Base-by-base conservation (phyloP, 2,329 filamentous ascomycete species). In the Whalleya microplaca region DNA sequence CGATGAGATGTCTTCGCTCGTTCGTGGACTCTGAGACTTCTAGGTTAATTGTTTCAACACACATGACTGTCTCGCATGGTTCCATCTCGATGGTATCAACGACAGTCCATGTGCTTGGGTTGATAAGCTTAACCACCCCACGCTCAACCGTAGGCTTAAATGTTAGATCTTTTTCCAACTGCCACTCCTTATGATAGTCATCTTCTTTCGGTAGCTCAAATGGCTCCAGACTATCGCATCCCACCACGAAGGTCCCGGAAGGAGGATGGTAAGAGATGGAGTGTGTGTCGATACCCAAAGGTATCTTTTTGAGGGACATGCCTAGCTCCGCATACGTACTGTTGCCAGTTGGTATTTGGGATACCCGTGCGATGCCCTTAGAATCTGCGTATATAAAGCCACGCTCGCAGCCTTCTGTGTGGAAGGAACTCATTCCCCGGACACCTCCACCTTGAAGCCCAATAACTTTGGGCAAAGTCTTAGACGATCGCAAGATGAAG, bases 21-120 rank as follows among this genome's bases (percentile, higher is more conserved):
- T 95, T 91, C 0, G 92, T 97, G 32, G 88, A 86, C 74, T 99
- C 95, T 0, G 93, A 97, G 7, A 96, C 82, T 73, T 98, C 95
- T 14, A 99, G 84, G 52, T 90, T 89, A 41, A 98, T 81, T 3
- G 89, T 88, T 71, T 94, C 88, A 67, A 98, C 84, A 59, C 89
- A 91, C 70, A 95, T 88, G 14, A 96, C 80, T 12, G 86, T 84
- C 74, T 97, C 94, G 59, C 83, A 87, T 0, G 84, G 77, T 51
- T 93, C 90, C 63, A 96, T 81, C 43, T 86, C 78, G 50, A 92
- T 78, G 21, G 82, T 86, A 70, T 96, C 90, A 55, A 98, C 89
- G 40, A 93, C 80, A 0, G 84, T 84, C 86, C 91, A 93, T 3
- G 85, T 92, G 45, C 81, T 80, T 0, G 92, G 89, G 62, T 88